These are phyloP conservation scores for Ceratocystis papillata DNA, from an alignment of 2,329 filamentous ascomycete genomes.

Conservation along the genomic window DNA sequence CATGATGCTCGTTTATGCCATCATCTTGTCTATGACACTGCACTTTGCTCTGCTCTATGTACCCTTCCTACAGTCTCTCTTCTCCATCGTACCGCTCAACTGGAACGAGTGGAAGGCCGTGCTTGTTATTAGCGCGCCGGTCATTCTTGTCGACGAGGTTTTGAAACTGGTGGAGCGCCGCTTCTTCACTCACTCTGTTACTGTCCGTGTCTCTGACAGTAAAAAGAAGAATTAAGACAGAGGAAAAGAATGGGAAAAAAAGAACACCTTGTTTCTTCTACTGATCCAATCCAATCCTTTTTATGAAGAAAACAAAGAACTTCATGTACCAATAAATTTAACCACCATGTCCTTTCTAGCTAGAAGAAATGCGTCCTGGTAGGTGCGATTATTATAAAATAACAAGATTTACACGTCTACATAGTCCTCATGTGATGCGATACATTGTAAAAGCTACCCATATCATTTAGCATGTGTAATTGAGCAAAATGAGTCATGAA, in stretches of 20 bases:
- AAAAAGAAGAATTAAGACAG: slow-evolving; percentile 36
- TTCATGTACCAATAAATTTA: not conserved
- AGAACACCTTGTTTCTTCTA: not conserved
- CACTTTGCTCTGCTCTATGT: slow-evolving; percentile 92
- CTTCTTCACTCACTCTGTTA: slow-evolving; percentile 47
- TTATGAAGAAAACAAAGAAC: not conserved
- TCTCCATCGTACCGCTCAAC: slow-evolving; percentile 81
- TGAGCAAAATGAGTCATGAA: slow-evolving; percentile 14
- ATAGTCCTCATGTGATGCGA: not conserved
- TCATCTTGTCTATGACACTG: slow-evolving; percentile 80
- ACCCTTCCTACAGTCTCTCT: slow-evolving; percentile 76
- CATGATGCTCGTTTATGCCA: slow-evolving; percentile 95
- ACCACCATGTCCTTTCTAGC: no score
- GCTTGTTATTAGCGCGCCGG: slow-evolving; percentile 73
- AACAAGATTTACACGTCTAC: not conserved
- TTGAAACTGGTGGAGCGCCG: slow-evolving; percentile 68
- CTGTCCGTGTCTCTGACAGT: slow-evolving; percentile 37
- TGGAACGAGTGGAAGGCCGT: slow-evolving; percentile 88
- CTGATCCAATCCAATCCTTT: not conserved
- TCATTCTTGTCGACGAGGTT: slow-evolving; percentile 75
- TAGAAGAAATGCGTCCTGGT: not conserved
- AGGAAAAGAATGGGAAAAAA: not conserved
- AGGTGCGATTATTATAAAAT: not conserved
- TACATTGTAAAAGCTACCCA: no score
- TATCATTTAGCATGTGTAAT: not conserved